Evolutionary conservation across 2,329 filamentous ascomycete species (phyloP).

Genomic region (Aureobasidium sp.): DNA sequence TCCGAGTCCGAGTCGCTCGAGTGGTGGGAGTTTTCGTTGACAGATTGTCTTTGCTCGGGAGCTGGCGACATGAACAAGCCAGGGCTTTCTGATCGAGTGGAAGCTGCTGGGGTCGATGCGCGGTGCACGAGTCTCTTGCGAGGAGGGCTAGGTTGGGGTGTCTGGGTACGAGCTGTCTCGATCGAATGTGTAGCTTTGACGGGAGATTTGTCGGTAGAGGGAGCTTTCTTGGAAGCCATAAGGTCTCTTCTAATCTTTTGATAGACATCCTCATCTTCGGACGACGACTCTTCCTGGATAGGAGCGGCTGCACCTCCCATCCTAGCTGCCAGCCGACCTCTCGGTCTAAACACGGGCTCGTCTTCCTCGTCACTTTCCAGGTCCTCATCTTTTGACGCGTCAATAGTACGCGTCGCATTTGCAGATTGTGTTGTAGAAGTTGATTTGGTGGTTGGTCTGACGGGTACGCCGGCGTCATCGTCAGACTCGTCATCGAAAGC

Average conservation of each 20-base stretch:
- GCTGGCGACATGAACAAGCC: slow-evolving; percentile 20
- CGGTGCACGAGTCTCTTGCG: neutral
- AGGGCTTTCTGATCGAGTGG: slow-evolving; percentile 12
- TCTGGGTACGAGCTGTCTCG: neutral
- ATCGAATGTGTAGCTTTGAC: neutral
- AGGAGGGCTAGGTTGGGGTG: slow-evolving; percentile 6
- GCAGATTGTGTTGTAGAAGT: neutral
- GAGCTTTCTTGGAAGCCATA: slow-evolving; percentile 35
- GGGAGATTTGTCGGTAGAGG: slow-evolving; percentile 11
- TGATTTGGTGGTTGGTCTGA: slow-evolving; percentile 7
- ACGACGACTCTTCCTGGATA: slow-evolving; percentile 26
- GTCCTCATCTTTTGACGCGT: slow-evolving; percentile 9
- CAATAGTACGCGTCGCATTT: neutral
- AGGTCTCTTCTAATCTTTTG: slow-evolving; percentile 51
- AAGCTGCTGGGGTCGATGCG: slow-evolving; percentile 10
- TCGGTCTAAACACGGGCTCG: slow-evolving; percentile 48
- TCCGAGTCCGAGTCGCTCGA: slow-evolving; percentile 28
- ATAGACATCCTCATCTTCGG: slow-evolving; percentile 39
- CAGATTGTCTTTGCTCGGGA: neutral
- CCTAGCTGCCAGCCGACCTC: slow-evolving; percentile 70
- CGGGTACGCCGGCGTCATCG: slow-evolving; percentile 28
- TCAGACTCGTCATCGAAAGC: slow-evolving; percentile 47
- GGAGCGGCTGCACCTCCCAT: slow-evolving; percentile 54
- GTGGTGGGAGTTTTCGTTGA: neutral
- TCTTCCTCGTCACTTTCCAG: slow-evolving; percentile 43